A percentile compares a stretch with the other conserved stretches of the same genome.
phyloP scores from a whole-genome alignment of 352 stramenopile genomes.

The Phytophthora nicotianae region DNA sequence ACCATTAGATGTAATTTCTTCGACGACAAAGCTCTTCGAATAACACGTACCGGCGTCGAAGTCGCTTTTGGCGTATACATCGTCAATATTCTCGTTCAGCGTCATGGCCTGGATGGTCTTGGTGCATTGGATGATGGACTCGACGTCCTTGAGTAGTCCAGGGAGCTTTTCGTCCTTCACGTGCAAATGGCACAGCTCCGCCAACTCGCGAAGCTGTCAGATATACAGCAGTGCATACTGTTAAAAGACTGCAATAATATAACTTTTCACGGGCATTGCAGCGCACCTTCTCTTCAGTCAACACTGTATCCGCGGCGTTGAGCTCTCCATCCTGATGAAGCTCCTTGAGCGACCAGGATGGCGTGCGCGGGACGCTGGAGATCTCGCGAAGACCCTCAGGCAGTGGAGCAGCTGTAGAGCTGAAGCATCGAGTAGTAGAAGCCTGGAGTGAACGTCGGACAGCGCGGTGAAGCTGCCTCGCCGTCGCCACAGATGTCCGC shows the following conservation, averaged over 20 bases:
- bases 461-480: constrained; percentile 25
- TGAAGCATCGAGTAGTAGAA: constrained; percentile 16
- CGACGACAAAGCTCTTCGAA: neutral
- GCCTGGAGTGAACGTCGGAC: constrained; percentile 8
- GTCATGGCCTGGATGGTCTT: constrained; percentile 87
- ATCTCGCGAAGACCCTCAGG: constrained; percentile 71
- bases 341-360: constrained; percentile 84
- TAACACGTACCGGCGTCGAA: constrained; percentile 47
- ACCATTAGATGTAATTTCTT: neutral
- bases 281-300: constrained; percentile 67
- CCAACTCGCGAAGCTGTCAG: constrained; percentile 68
- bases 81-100: constrained; percentile 81
- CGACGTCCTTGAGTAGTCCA: constrained; percentile 75
- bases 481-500: constrained; percentile 16
- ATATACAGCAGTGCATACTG: neutral
- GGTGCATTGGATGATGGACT: constrained; percentile 89
- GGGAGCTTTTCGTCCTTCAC: constrained; percentile 76
- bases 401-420: constrained; percentile 24
- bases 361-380: constrained; percentile 58
- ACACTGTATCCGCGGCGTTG: constrained; percentile 50
- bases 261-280: neutral
- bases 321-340: constrained; percentile 68
- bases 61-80: constrained; percentile 74
- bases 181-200: constrained; percentile 84
- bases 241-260: neutral